Evolutionary conservation across 1,284 basidiomycete species (phyloP).

Genomic region (Baeospora myosura): DNA sequence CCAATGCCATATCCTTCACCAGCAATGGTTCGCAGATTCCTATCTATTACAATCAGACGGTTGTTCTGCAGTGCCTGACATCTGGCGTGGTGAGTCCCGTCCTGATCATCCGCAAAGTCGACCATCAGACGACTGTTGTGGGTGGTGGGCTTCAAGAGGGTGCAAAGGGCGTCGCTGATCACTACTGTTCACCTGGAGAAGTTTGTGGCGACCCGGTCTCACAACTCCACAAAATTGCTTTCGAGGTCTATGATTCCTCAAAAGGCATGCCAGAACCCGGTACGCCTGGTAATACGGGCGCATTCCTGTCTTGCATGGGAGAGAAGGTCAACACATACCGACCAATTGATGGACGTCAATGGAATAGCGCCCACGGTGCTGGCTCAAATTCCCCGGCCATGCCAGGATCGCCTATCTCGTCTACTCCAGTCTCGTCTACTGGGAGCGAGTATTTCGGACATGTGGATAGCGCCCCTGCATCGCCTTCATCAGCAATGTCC

Average conservation of each 20-base stretch:
- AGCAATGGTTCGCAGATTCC: slow-evolving; percentile 74
- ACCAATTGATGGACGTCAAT: slow-evolving; percentile 74
- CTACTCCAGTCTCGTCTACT: slow-evolving; percentile 54
- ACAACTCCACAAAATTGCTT: slow-evolving; percentile 91
- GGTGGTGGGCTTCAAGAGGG: slow-evolving; percentile 81
- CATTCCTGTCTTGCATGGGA: slow-evolving; percentile 81
- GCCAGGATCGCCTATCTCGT: slow-evolving; percentile 60
- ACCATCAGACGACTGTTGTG: slow-evolving; percentile 83
- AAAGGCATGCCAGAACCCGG: slow-evolving; percentile 65
- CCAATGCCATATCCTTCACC: slow-evolving; percentile 79
- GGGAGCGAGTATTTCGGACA: slow-evolving; percentile 60
- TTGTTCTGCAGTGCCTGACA: slow-evolving; percentile 89
- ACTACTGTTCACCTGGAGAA: slow-evolving; percentile 76
- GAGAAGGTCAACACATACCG: slow-evolving; percentile 85
- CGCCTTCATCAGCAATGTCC: slow-evolving; percentile 50
- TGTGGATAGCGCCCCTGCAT: slow-evolving; percentile 56
- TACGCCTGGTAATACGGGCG: slow-evolving; percentile 66
- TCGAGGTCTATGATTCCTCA: slow-evolving; percentile 75
- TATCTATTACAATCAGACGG: slow-evolving; percentile 93
- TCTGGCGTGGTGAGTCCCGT: slow-evolving; percentile 91
- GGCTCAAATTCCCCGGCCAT: slow-evolving; percentile 55
- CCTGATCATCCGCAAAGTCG: slow-evolving; percentile 89
- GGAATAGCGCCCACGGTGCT: slow-evolving; percentile 40
- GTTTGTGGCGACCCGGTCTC: slow-evolving; percentile 90
- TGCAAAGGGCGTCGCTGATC: slow-evolving; percentile 75